A percentile compares a stretch with the other conserved stretches of the same genome.
phyloP scores from a whole-genome alignment of 345 rosid genomes.

The Eucalyptus marginata region DNA sequence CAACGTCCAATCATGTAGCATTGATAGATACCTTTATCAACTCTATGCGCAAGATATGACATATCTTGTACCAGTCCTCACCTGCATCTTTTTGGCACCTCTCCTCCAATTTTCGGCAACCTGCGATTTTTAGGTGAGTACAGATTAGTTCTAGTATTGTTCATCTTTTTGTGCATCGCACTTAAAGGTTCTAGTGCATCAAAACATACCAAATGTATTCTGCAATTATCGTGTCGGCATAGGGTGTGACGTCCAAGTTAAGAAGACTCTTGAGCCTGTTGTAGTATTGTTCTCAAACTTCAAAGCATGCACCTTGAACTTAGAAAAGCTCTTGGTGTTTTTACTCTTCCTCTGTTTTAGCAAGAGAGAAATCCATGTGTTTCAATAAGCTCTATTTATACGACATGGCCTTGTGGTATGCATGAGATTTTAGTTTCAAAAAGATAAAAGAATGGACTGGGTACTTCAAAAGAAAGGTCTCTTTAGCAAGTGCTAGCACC shows the following conservation, averaged over 20 bases:
- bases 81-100: too few relatives aligned
- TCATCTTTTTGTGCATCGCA: too few relatives aligned
- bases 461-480: background rate
- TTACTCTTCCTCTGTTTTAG: conserved; percentile 58
- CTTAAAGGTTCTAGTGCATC: background rate
- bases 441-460: background rate
- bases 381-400: background rate
- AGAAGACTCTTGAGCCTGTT: conserved; percentile 46
- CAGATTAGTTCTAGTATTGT: too few relatives aligned
- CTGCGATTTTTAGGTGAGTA: too few relatives aligned
- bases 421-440: background rate
- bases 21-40: too few relatives aligned
- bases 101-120: too few relatives aligned
- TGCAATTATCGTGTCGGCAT: conserved; percentile 71
- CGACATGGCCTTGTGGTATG: background rate
- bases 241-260: conserved; percentile 64
- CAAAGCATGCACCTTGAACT: conserved; percentile 44
- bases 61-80: too few relatives aligned
- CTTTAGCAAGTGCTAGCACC: too few relatives aligned
- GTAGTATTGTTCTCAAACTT: conserved; percentile 52
- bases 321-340: conserved; percentile 22
- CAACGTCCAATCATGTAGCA: too few relatives aligned
- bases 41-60: too few relatives aligned
- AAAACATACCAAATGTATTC: conserved; percentile 73
- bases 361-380: conserved; percentile 50